Percentiles rank a stretch among this genome's conserved stretches.
Evolutionary conservation across 2,329 filamentous ascomycete species (phyloP).

Genomic region (Apiospora saccharicola): DNA sequence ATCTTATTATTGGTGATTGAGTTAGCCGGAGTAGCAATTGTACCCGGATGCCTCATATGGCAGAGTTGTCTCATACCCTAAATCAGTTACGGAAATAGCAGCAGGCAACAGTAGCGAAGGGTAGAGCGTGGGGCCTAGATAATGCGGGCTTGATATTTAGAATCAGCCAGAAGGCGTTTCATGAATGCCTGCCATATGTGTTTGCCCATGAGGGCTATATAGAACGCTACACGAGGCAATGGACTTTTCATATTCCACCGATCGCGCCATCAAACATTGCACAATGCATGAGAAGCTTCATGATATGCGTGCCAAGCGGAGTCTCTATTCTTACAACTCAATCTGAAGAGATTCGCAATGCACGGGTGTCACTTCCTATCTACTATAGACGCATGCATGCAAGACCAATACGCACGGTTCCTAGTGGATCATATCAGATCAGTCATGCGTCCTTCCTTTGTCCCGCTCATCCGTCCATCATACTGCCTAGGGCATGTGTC

Average conservation of each 20-base stretch:
- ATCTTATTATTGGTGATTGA: neutral
- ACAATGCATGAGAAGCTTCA: neutral
- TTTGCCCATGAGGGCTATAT: neutral
- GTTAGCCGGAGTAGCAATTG: neutral
- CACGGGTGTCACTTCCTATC: neutral
- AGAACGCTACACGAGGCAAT: neutral
- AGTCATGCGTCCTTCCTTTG: no score
- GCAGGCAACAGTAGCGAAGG: neutral
- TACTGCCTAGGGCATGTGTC: slow-evolving; percentile 30
- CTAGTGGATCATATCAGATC: neutral
- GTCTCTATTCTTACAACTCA: neutral
- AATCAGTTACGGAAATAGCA: neutral
- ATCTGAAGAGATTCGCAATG: neutral
- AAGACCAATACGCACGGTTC: neutral
- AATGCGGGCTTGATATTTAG: neutral
- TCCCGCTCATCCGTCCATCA: neutral
- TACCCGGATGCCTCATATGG: neutral
- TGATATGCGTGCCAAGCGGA: neutral
- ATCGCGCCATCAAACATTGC: neutral
- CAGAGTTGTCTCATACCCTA: neutral
- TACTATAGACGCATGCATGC: neutral
- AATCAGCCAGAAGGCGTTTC: neutral
- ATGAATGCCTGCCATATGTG: neutral
- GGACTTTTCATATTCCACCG: neutral
- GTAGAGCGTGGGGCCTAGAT: neutral